Conservation (phyloP, 2,329 filamentous ascomycete species). For the Periconia sp. region DNA sequence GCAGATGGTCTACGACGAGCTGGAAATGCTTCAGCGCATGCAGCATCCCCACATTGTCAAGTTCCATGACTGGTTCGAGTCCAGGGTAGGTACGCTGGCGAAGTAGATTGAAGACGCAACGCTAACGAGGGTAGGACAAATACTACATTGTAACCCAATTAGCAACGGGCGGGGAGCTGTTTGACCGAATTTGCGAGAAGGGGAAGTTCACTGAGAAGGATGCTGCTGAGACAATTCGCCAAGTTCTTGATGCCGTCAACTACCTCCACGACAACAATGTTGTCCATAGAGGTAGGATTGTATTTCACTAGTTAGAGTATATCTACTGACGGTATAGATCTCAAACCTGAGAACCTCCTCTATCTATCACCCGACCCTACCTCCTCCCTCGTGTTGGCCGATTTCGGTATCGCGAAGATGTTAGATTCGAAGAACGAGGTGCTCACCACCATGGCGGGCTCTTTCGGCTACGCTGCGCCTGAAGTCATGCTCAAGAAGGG, state of each 20-base stretch:
- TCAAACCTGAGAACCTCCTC: slow-evolving; percentile 97
- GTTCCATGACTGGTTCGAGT: slow-evolving; percentile 99
- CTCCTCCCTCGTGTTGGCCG: slow-evolving; percentile 89
- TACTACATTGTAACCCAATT: slow-evolving; percentile 99
- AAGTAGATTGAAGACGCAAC: background rate
- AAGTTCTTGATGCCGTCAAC: slow-evolving; percentile 90
- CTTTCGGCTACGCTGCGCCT: slow-evolving; percentile 95
- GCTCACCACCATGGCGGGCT: slow-evolving; percentile 97
- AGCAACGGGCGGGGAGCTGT: slow-evolving; percentile 93
- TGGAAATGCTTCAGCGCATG: slow-evolving; percentile 89
- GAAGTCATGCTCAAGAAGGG: slow-evolving; percentile 98
- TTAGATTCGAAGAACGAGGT: slow-evolving; percentile 89
- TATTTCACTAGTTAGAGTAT: background rate
- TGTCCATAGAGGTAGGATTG: slow-evolving; percentile 80
- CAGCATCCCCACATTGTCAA: slow-evolving; percentile 95
- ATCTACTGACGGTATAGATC: too few relatives aligned
- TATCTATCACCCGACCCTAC: slow-evolving; percentile 80
- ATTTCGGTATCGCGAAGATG: slow-evolving; percentile 99
- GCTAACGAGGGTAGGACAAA: slow-evolving; percentile 74
- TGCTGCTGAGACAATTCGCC: slow-evolving; percentile 91
- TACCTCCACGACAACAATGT: slow-evolving; percentile 95
- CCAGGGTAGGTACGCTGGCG: slow-evolving; percentile 67
- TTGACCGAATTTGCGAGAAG: slow-evolving; percentile 97
- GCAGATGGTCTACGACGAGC: slow-evolving; percentile 97
- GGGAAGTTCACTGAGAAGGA: slow-evolving; percentile 99